Evolutionary conservation across 495 filamentous ascomycete species (phyloP), one percentile per base, ranked within the genome.

Genomic region (Podospora didyma): DNA sequence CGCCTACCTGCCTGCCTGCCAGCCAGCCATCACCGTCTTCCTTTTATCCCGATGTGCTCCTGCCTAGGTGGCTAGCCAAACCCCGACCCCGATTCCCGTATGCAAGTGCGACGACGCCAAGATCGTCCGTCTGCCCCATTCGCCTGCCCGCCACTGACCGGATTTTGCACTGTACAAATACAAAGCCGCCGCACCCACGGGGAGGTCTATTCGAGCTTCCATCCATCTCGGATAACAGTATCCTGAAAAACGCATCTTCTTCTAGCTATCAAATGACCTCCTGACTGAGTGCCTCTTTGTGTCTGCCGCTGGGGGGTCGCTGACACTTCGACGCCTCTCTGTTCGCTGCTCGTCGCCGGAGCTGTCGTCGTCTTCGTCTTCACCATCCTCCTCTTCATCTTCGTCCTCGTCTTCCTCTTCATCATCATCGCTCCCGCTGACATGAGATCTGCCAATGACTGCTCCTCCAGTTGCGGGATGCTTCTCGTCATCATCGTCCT

Each of bases 241-340:
- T 42, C 39, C 39, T 42, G 39, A 42, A 42, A 42, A 28, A 14
- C 22, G 16, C 12, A 11, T 22, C 12, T 16, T 41, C 49, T 24
- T 44, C 17, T 47, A 53, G 54, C 31, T 59, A 35, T 20, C 53
- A 52, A 51, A 58, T 19, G 50, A 52, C 46, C 57, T 53, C 16
- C 49, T 59, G 21, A 53, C 60, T 23, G 48, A 53, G 54, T 63
- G 60, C 10, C 57, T 68, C 53, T 67, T 68, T 17, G 72, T 34
- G 0, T 74, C 73, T 10, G 66, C 63, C 20, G n/a, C n/a, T n/a
- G n/a, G n/a, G n/a, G 76, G 73, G 24, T 76, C 76, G 46, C 74
- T 81, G 37, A 82, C 69, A 45, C 80, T 83, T 54, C 78, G 63
- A 57, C 80, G 78, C 48, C 79, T 62, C 51, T 79, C 80, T 1